Percentiles rank a stretch among this genome's conserved stretches.
These are phyloP conservation scores for Nepenthes alata DNA, from an alignment of 179 eudicot species.

Conservation along the genomic window DNA sequence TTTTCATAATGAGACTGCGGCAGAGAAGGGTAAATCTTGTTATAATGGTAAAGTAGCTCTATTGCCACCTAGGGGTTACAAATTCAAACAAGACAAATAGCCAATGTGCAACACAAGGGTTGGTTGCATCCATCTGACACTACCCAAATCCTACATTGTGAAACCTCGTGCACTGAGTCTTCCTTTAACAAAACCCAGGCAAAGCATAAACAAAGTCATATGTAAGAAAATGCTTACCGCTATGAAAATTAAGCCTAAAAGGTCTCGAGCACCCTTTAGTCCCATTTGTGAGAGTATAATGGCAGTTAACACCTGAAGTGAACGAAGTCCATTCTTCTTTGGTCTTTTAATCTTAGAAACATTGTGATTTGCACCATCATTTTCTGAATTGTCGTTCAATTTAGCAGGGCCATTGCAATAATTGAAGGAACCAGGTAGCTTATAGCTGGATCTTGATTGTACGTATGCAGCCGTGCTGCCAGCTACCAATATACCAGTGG, in stretches of 20 bases:
- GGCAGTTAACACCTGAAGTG: slow-evolving; percentile 84
- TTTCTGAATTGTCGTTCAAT: slow-evolving; percentile 25
- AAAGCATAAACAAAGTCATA: not conserved
- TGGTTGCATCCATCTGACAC: no score
- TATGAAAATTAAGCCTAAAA: slow-evolving; percentile 59
- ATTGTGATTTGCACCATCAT: slow-evolving; percentile 20
- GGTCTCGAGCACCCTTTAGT: slow-evolving; percentile 63
- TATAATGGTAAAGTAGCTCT: no score
- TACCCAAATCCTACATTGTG: no score
- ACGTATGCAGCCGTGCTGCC: slow-evolving; percentile 81
- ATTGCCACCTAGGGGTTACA: no score
- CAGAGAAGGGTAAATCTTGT: no score
- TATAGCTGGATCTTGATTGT: slow-evolving; percentile 43
- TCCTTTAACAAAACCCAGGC: not conserved
- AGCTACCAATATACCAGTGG: slow-evolving; percentile 70
- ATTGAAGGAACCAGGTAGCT: slow-evolving; percentile 28
- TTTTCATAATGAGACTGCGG: no score
- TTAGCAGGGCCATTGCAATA: slow-evolving; percentile 46
- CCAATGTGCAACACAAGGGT: no score
- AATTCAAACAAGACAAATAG: no score
- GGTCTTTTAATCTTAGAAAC: slow-evolving; percentile 51
- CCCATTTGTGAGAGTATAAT: slow-evolving; percentile 88
- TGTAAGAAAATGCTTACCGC: slow-evolving; percentile 44
- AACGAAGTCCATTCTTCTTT: slow-evolving; percentile 65
- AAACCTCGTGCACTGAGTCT: not conserved